phyloP scores from a whole-genome alignment of 2,329 filamentous ascomycete genomes.

The Basipetospora chlamydospora region DNA sequence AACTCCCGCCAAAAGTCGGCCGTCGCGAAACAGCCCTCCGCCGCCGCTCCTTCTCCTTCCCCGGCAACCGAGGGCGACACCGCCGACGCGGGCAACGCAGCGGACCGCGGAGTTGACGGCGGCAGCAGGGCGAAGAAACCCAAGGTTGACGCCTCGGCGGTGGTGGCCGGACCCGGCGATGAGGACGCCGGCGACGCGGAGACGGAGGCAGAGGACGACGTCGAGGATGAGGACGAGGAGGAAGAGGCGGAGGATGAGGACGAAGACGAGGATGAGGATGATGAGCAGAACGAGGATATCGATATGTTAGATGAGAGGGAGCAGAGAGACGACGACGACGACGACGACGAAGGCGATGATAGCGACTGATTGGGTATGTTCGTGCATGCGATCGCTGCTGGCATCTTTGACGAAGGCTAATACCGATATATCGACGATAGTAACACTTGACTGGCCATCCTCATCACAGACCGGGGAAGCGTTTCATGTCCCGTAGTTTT shows the following conservation, averaged over 20 bases:
- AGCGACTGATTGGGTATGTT: too few relatives aligned
- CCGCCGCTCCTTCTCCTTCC: slow-evolving; percentile 24
- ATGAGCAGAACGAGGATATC: slow-evolving; percentile 1
- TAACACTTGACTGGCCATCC: too few relatives aligned
- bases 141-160: slow-evolving; percentile 28
- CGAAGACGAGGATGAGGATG: neutral
- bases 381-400: too few relatives aligned
- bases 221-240: slow-evolving; percentile 7
- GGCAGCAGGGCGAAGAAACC: slow-evolving; percentile 27
- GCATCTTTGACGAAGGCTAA: too few relatives aligned
- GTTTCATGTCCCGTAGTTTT: too few relatives aligned
- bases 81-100: slow-evolving; percentile 20
- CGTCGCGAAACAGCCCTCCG: slow-evolving; percentile 23
- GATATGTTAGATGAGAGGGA: neutral
- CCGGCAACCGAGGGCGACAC: slow-evolving; percentile 10
- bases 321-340: neutral
- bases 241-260: slow-evolving; percentile 7
- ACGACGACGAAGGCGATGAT: slow-evolving; percentile 3
- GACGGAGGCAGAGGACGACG: slow-evolving; percentile 5
- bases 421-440: too few relatives aligned
- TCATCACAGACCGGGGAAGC: too few relatives aligned
- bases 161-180: slow-evolving; percentile 23
- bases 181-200: slow-evolving; percentile 25
- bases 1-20: slow-evolving; percentile 57
- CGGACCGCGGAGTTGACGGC: slow-evolving; percentile 19